Evolutionary conservation across 257 asterid species (phyloP).

Genomic region (Solanum chiquidenum): DNA sequence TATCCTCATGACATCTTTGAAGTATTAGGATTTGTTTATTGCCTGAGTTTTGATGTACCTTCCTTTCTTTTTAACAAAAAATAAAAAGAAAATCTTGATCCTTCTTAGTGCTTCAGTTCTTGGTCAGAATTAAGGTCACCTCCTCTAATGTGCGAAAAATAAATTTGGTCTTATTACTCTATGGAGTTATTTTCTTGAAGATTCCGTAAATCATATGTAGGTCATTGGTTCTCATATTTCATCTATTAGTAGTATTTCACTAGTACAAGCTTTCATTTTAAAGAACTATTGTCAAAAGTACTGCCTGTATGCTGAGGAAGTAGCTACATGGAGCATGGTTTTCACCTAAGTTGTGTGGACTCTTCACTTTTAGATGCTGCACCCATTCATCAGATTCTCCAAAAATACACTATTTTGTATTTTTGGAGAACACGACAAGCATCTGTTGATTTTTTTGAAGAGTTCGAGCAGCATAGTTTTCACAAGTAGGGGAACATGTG

Average conservation of each 20-base stretch:
- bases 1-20: constrained; percentile 36
- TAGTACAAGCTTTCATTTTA: background rate
- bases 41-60: background rate
- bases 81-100: background rate
- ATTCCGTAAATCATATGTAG: background rate
- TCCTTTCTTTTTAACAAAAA: background rate
- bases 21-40: background rate
- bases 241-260: background rate
- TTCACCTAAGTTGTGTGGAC: background rate
- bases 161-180: background rate
- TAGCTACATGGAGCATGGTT: background rate
- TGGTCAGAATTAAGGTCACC: background rate
- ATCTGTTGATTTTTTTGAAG: background rate
- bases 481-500: background rate
- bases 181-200: background rate
- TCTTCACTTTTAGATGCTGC: background rate
- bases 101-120: background rate
- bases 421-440: too few species aligned
- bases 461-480: background rate
- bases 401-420: too few species aligned
- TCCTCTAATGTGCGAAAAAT: background rate
- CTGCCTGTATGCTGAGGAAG: background rate
- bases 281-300: background rate
- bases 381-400: background rate
- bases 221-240: background rate